Percentiles rank a stretch among this genome's conserved stretches.
These are phyloP conservation scores for Aspergillus udagawae DNA, from an alignment of 2,329 filamentous ascomycete genomes.

Conservation along the genomic window DNA sequence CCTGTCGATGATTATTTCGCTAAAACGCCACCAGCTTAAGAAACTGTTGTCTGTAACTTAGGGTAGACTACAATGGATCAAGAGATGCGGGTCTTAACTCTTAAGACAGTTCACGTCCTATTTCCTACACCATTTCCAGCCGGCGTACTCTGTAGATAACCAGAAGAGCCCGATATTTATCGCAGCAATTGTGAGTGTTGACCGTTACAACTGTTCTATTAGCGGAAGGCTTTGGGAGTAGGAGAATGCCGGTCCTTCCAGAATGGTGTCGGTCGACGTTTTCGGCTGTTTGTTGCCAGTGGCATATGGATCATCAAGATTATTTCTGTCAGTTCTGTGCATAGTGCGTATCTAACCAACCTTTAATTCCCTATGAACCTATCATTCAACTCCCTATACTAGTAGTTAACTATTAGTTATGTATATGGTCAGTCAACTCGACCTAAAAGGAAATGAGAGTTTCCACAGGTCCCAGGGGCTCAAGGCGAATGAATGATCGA, in stretches of 20 bases:
- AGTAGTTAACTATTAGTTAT: not conserved
- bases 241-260: not conserved
- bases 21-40: not conserved
- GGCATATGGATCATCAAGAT: not conserved
- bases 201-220: not conserved
- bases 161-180: not conserved
- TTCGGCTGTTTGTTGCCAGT: slow-evolving; percentile 1
- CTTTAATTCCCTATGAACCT: not conserved
- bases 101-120: not conserved
- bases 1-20: not conserved
- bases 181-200: not conserved
- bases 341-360: not conserved
- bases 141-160: not conserved
- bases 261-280: not conserved
- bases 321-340: not conserved
- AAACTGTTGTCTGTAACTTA: not conserved
- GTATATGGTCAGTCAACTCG: not conserved
- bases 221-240: not conserved
- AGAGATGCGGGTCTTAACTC: not conserved
- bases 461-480: slow-evolving; percentile 20
- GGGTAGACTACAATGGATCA: too few relatives aligned
- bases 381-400: not conserved
- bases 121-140: not conserved
- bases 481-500: slow-evolving; percentile 1
- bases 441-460: not conserved